Evolutionary conservation across 371 early-diverging fungal genomes (phyloP).

Genomic region (Blastocladiella emersonii): DNA sequence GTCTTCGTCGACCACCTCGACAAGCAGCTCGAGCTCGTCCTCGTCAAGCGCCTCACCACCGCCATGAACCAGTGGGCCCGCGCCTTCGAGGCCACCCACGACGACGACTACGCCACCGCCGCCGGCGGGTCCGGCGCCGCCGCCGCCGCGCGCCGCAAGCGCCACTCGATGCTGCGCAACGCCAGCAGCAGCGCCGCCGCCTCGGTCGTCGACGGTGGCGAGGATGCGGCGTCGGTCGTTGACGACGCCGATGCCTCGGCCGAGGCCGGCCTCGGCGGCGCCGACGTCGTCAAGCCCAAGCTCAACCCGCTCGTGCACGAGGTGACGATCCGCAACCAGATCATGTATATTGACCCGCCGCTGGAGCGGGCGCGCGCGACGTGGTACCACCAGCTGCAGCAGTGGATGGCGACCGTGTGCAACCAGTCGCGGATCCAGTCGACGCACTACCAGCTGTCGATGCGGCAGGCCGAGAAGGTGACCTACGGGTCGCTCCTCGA

Average conservation of each 20-base stretch:
- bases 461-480: conserved; percentile 22
- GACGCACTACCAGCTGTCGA: conserved; percentile 76
- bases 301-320: conserved; percentile 59
- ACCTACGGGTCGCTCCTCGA: conserved; percentile 63
- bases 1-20: conserved; percentile 78
- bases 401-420: conserved; percentile 75
- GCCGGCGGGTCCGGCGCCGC: conserved; percentile 27
- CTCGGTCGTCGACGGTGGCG: conserved; percentile 7
- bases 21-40: conserved; percentile 58
- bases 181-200: conserved; percentile 22
- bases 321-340: conserved; percentile 79
- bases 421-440: conserved; percentile 68
- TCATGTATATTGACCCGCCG: conserved; percentile 91
- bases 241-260: conserved; percentile 24
- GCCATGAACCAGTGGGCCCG: conserved; percentile 65
- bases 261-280: background rate
- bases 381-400: conserved; percentile 82
- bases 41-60: conserved; percentile 58
- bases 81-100: conserved; percentile 27
- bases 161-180: conserved; percentile 31
- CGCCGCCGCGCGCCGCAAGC: conserved; percentile 35
- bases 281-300: conserved; percentile 24
- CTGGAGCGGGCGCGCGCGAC: conserved; percentile 79
- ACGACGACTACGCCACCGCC: conserved; percentile 24
- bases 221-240: conserved; percentile 5